Conservation (phyloP, 2,329 filamentous ascomycete genomes). For the Fusarium sp. region DNA sequence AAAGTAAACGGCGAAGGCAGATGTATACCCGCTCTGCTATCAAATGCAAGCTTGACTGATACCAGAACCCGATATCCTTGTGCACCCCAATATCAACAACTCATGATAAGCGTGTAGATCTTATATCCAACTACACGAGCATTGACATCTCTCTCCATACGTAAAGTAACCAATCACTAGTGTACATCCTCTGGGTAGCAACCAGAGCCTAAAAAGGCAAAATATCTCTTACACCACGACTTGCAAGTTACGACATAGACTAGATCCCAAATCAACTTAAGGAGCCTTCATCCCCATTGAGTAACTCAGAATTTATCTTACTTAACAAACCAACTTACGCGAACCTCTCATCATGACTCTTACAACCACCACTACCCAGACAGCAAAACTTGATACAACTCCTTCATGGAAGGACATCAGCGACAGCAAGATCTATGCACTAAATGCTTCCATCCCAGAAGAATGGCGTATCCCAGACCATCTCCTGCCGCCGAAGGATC, state of each 20-base stretch:
- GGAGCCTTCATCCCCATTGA: constrained; percentile 15
- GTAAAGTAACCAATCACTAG: constrained; percentile 26
- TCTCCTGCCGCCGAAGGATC: constrained; percentile 63
- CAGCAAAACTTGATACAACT: constrained; percentile 25
- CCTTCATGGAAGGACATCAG: constrained; percentile 35
- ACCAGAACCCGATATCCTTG: no score
- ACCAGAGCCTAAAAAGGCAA: constrained; percentile 20
- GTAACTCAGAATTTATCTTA: constrained; percentile 3
- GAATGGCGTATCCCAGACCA: constrained; percentile 69
- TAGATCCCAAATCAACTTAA: constrained; percentile 20
- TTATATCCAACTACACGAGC: not conserved
- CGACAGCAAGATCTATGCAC: constrained; percentile 35
- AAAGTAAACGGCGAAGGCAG: constrained; percentile 5
- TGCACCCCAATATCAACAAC: constrained; percentile 1
- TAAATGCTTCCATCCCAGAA: constrained; percentile 63
- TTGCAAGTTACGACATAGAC: constrained; percentile 3
- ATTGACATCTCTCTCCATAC: constrained; percentile 15
- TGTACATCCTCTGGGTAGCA: constrained; percentile 1
- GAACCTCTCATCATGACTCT: constrained; percentile 20
- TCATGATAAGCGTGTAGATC: constrained; percentile 11
- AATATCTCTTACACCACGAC: constrained; percentile 16
- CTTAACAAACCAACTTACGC: not conserved
- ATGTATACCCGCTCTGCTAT: constrained; percentile 12
- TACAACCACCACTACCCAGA: constrained; percentile 19
- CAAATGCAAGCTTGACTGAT: no score